Conservation (phyloP, 371 early-diverging fungal species). For the Syncephalastrum racemosum region DNA sequence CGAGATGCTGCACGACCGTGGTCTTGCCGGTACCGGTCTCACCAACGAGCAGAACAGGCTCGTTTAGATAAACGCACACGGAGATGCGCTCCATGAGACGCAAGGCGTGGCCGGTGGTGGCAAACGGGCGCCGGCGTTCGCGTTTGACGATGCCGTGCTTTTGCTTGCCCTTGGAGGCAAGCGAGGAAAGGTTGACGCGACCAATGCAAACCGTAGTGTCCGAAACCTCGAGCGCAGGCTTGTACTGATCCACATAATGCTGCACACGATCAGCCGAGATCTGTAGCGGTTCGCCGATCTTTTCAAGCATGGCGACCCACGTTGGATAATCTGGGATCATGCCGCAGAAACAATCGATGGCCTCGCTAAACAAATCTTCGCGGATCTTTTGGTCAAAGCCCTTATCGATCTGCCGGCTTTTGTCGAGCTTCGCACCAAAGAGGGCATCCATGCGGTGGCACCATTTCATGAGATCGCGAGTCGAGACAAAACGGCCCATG, state of each 20-base stretch:
- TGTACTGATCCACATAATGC: slow-evolving; percentile 71
- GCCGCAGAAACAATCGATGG: slow-evolving; percentile 84
- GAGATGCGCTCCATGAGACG: slow-evolving; percentile 85
- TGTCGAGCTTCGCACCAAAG: slow-evolving; percentile 35
- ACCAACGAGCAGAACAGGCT: slow-evolving; percentile 95
- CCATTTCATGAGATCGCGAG: slow-evolving; percentile 88
- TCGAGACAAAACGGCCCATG: slow-evolving; percentile 59
- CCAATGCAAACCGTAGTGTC: slow-evolving; percentile 62
- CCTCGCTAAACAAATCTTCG: slow-evolving; percentile 77
- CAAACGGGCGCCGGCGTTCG: slow-evolving; percentile 64
- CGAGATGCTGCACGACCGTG: slow-evolving; percentile 95
- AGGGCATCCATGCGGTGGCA: slow-evolving; percentile 67
- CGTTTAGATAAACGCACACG: slow-evolving; percentile 75
- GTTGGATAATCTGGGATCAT: slow-evolving; percentile 74
- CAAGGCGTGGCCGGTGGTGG: slow-evolving; percentile 76
- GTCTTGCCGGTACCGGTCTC: slow-evolving; percentile 99
- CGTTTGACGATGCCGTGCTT: slow-evolving; percentile 33
- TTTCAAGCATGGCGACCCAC: slow-evolving; percentile 62
- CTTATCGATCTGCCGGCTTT: slow-evolving; percentile 22
- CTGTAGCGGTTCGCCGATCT: slow-evolving; percentile 74
- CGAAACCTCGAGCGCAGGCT: slow-evolving; percentile 58
- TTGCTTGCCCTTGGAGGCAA: slow-evolving; percentile 31
- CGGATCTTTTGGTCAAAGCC: slow-evolving; percentile 45
- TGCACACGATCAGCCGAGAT: slow-evolving; percentile 71
- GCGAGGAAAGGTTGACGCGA: slow-evolving; percentile 61